These are phyloP conservation scores for Neofusicoccum sp. DNA, from an alignment of 2,329 filamentous ascomycete species.

Conservation along the genomic window DNA sequence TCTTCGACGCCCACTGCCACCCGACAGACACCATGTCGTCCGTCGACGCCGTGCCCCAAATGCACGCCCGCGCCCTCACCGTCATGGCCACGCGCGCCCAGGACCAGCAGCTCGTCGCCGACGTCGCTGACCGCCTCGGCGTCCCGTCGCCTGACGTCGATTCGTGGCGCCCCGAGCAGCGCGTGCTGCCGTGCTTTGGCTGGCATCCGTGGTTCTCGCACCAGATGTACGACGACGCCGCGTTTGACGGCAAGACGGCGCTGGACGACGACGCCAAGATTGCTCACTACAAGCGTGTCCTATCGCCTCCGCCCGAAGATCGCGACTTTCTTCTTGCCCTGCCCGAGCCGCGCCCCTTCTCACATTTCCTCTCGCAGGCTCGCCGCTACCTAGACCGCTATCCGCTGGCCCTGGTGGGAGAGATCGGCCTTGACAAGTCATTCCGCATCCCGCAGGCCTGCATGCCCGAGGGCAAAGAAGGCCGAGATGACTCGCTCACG, in stretches of 20 bases:
- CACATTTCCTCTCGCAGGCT: constrained; percentile 57
- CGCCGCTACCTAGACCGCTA: constrained; percentile 55
- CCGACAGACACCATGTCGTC: constrained; percentile 74
- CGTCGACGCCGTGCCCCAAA: constrained; percentile 57
- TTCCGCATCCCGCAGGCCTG: constrained; percentile 69
- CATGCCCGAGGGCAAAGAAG: constrained; percentile 41
- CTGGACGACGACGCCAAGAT: constrained; percentile 47
- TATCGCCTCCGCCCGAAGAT: constrained; percentile 57
- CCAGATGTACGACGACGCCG: constrained; percentile 65
- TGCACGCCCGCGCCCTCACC: constrained; percentile 66
- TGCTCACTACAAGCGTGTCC: constrained; percentile 65
- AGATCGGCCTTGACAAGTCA: constrained; percentile 73
- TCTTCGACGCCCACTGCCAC: constrained; percentile 81
- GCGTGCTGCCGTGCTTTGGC: constrained; percentile 71
- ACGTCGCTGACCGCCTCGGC: constrained; percentile 57
- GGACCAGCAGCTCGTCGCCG: constrained; percentile 70
- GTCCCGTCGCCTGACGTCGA: constrained; percentile 35
- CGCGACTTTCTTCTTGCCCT: constrained; percentile 51
- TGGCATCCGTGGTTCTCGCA: constrained; percentile 89
- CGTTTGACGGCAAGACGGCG: constrained; percentile 30
- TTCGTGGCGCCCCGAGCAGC: constrained; percentile 35
- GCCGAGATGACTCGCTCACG: constrained; percentile 55
- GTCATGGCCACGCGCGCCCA: constrained; percentile 75
- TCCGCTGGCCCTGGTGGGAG: constrained; percentile 68
- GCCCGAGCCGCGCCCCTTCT: constrained; percentile 61